These are phyloP conservation scores for Myxozyma mucilagina DNA, from an alignment of 805 yeast species.

Conservation along the genomic window DNA sequence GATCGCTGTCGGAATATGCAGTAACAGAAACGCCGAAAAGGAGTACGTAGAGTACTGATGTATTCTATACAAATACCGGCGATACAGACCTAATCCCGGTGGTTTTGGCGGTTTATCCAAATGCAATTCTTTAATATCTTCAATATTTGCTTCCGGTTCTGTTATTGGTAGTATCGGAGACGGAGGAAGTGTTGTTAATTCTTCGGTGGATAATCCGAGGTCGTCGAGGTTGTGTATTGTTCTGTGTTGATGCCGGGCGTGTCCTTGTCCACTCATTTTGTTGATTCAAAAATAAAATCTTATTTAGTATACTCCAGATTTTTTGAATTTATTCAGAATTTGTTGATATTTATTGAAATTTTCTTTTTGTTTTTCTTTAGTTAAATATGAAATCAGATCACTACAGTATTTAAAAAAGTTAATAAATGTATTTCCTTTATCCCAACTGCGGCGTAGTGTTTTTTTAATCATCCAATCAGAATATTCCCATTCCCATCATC, in stretches of 20 bases:
- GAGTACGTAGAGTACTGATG: conserved; percentile 66
- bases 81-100: conserved; percentile 7
- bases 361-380: too few relatives aligned
- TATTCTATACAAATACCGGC: conserved; percentile 21
- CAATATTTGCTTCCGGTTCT: neutral
- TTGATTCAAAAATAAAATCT: neutral
- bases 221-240: neutral
- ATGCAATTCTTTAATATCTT: neutral
- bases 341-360: neutral
- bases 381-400: too few relatives aligned
- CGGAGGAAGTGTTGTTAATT: conserved; percentile 13
- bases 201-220: conserved; percentile 5
- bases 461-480: too few relatives aligned
- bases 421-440: too few relatives aligned
- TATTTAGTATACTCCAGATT: too few relatives aligned
- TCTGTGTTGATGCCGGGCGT: neutral
- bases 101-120: neutral
- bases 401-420: too few relatives aligned
- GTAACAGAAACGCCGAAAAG: conserved; percentile 55
- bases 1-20: conserved; percentile 59
- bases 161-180: conserved; percentile 7
- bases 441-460: too few relatives aligned
- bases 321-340: too few relatives aligned
- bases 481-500: too few relatives aligned
- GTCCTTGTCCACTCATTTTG: neutral